Evolutionary conservation across 164 flowering plant species (phyloP).

Genomic region (Vitis labrusca): DNA sequence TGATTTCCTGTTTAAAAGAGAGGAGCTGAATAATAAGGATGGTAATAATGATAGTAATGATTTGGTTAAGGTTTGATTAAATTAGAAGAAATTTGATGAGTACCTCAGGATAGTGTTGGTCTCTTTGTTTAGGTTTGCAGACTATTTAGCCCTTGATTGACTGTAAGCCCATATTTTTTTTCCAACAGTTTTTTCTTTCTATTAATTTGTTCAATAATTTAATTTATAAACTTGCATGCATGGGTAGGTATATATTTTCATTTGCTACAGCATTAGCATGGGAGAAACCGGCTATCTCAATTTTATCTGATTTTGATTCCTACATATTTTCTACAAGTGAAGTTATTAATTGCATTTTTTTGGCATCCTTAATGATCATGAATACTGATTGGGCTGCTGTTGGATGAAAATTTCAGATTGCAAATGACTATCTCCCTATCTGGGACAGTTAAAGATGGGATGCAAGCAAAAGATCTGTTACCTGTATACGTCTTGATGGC

Average conservation of each 20-base stretch:
- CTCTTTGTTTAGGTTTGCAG: too few species aligned
- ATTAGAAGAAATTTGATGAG: too few species aligned
- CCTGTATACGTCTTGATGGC: conserved; percentile 17
- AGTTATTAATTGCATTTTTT: background rate
- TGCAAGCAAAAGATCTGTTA: conserved; percentile 4
- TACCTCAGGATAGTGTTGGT: too few species aligned
- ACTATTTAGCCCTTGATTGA: too few species aligned
- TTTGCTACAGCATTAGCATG: background rate
- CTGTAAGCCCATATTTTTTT: too few species aligned
- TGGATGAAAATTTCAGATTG: conserved; percentile 8
- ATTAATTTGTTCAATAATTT: background rate
- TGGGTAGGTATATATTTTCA: background rate
- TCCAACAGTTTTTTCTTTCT: background rate
- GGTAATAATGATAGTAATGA: too few species aligned
- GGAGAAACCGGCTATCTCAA: background rate
- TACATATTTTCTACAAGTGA: background rate
- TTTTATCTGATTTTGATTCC: background rate
- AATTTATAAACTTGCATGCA: background rate
- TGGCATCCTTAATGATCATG: background rate
- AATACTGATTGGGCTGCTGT: background rate
- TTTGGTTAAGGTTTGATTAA: too few species aligned
- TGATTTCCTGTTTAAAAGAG: too few species aligned
- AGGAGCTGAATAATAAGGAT: too few species aligned
- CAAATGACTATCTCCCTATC: conserved; percentile 12
- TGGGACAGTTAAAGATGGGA: conserved; percentile 10